phyloP scores from a whole-genome alignment of 805 yeast species.

The Suhomyces emberorum region DNA sequence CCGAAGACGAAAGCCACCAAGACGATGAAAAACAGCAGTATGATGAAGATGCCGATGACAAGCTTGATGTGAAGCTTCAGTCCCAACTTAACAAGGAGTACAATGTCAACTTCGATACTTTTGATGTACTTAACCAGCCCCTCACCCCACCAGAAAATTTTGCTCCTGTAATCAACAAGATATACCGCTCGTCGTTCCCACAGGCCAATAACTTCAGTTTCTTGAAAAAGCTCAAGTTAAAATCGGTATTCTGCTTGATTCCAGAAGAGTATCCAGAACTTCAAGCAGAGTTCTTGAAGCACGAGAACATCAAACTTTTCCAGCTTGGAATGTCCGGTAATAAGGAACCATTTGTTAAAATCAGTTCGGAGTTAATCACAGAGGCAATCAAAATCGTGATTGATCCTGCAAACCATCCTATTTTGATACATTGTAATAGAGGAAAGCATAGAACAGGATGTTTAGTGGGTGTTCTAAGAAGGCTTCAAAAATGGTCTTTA shows the following conservation, averaged over 20 bases:
- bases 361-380: conserved; percentile 62
- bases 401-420: conserved; percentile 86
- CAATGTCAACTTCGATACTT: conserved; percentile 5
- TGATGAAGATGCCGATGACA: conserved; percentile 43
- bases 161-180: conserved; percentile 67
- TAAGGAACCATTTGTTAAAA: conserved; percentile 88
- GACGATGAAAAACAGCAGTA: conserved; percentile 15
- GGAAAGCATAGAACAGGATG: conserved; percentile 98
- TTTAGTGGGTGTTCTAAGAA: conserved; percentile 85
- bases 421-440: conserved; percentile 89
- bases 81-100: conserved; percentile 17
- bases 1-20: conserved; percentile 24
- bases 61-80: conserved; percentile 28
- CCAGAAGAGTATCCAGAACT: conserved; percentile 90
- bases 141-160: conserved; percentile 86
- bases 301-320: conserved; percentile 62
- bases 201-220: conserved; percentile 77
- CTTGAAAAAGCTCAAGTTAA: conserved; percentile 57
- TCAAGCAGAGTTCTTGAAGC: conserved; percentile 59
- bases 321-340: conserved; percentile 95
- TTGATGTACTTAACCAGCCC: conserved; percentile 11
- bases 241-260: conserved; percentile 75
- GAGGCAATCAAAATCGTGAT: conserved; percentile 78
- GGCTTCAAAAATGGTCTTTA: conserved; percentile 87
- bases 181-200: conserved; percentile 90